Conservation (phyloP, 1,284 basidiomycete genomes). For the Phellinidium pouzarii region DNA sequence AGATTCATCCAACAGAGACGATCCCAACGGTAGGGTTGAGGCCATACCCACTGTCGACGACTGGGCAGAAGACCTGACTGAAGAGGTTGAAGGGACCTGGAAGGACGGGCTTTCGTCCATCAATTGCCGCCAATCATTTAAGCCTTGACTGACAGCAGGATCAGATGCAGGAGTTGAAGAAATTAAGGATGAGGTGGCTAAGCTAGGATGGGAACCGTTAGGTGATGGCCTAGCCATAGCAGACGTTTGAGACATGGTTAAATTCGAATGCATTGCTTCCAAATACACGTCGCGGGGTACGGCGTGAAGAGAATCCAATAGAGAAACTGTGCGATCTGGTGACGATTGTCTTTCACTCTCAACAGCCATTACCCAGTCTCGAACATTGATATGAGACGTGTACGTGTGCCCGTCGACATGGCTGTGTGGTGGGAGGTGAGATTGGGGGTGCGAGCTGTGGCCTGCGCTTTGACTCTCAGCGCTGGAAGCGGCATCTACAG, state of each 20-base stretch:
- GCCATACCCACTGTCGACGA: constrained; percentile 1
- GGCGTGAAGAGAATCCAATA: constrained; percentile 5
- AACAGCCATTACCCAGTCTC: constrained; percentile 10
- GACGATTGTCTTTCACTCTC: constrained; percentile 5
- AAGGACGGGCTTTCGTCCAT: neutral
- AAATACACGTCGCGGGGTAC: constrained; percentile 9
- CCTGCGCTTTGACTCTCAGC: neutral
- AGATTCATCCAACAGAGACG: neutral
- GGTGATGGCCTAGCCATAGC: neutral
- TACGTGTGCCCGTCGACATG: neutral
- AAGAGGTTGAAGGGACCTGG: neutral
- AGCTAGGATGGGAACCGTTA: constrained; percentile 1
- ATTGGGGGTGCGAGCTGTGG: neutral
- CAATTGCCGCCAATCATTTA: constrained; percentile 3
- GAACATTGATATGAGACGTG: neutral
- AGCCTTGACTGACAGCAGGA: neutral
- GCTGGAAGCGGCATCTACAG: neutral
- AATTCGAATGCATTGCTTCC: neutral
- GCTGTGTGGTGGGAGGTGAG: neutral
- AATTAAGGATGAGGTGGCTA: neutral
- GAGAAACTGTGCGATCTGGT: constrained; percentile 9
- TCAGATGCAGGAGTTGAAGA: constrained; percentile 4
- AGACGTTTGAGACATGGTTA: neutral
- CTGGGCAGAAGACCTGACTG: neutral
- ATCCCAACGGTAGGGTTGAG: constrained; percentile 2